These are phyloP conservation scores for Fusarium zealandicum DNA, from an alignment of 2,329 filamentous ascomycete species.

Conservation along the genomic window DNA sequence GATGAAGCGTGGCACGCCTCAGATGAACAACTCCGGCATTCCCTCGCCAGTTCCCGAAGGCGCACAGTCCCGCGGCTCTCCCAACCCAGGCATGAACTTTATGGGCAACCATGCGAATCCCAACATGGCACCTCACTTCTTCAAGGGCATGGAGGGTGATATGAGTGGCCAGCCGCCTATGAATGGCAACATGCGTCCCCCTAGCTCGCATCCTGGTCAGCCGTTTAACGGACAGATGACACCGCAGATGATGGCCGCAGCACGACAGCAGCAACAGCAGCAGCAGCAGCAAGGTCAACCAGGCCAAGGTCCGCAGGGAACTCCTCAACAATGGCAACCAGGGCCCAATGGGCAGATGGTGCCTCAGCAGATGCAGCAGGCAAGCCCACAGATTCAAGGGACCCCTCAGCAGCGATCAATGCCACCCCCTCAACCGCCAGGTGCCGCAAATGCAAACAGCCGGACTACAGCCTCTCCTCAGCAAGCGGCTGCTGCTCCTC, in stretches of 20 bases:
- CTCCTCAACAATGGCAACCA: slow-evolving; percentile 51
- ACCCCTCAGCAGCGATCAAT: slow-evolving; percentile 77
- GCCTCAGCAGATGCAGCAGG: slow-evolving; percentile 51
- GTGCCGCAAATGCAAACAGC: slow-evolving; percentile 55
- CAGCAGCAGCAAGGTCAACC: slow-evolving; percentile 50
- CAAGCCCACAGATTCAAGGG: slow-evolving; percentile 61
- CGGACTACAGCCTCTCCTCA: slow-evolving; percentile 68
- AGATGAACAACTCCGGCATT: slow-evolving; percentile 73
- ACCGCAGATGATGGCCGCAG: slow-evolving; percentile 64
- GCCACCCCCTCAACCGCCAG: slow-evolving; percentile 70
- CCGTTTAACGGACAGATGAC: slow-evolving; percentile 67
- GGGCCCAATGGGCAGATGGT: slow-evolving; percentile 53
- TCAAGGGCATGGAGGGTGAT: slow-evolving; percentile 63
- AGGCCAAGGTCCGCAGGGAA: slow-evolving; percentile 42
- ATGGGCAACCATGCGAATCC: slow-evolving; percentile 70
- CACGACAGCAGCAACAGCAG: slow-evolving; percentile 46
- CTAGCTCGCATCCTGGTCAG: slow-evolving; percentile 70
- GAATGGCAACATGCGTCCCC: slow-evolving; percentile 70
- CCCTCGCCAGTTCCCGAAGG: slow-evolving; percentile 77
- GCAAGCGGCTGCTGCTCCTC: slow-evolving; percentile 71
- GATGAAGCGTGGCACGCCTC: slow-evolving; percentile 79
- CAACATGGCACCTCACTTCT: slow-evolving; percentile 66
- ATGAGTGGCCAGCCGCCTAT: slow-evolving; percentile 55
- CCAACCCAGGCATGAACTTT: slow-evolving; percentile 68
- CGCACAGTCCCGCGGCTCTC: slow-evolving; percentile 70